A percentile compares a stretch with the other conserved stretches of the same genome.
Evolutionary conservation across 371 early-diverging fungal genomes (phyloP).

Genomic region (Rhizopus microsporus): DNA sequence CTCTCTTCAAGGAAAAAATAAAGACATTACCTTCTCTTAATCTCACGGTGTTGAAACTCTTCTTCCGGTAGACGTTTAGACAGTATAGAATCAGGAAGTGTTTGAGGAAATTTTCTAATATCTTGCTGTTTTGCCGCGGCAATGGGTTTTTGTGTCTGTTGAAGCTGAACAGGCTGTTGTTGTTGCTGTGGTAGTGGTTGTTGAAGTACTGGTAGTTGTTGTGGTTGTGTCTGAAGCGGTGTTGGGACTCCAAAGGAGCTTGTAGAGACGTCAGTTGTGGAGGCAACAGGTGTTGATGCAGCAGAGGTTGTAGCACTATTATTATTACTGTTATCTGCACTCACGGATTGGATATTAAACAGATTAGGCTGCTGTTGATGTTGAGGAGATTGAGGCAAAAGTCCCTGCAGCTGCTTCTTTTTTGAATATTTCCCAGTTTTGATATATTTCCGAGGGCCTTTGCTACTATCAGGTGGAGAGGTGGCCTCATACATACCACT

Average conservation of each 20-base stretch:
- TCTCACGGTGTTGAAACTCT: constrained; percentile 43
- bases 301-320: constrained; percentile 15
- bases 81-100: constrained; percentile 33
- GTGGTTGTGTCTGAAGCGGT: too few relatives aligned
- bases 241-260: constrained; percentile 13
- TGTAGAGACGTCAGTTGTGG: constrained; percentile 30
- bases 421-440: constrained; percentile 71
- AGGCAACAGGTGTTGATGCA: constrained; percentile 22
- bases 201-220: constrained; percentile 21
- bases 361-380: constrained; percentile 14
- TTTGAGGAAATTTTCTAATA: constrained; percentile 6
- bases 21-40: constrained; percentile 40
- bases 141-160: constrained; percentile 23
- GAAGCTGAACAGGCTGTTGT: constrained; percentile 26
- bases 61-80: constrained; percentile 53
- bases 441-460: constrained; percentile 61
- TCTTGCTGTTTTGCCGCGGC: constrained; percentile 2
- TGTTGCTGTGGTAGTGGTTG: constrained; percentile 28
- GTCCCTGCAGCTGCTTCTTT: constrained; percentile 44
- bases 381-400: neutral
- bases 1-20: too few relatives aligned
- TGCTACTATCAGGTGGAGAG: constrained; percentile 23
- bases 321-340: too few relatives aligned
- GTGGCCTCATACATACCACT: constrained; percentile 6
- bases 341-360: too few relatives aligned